Evolutionary conservation across 768 basidiomycete species (phyloP).

Genomic region (Panus rudis): DNA sequence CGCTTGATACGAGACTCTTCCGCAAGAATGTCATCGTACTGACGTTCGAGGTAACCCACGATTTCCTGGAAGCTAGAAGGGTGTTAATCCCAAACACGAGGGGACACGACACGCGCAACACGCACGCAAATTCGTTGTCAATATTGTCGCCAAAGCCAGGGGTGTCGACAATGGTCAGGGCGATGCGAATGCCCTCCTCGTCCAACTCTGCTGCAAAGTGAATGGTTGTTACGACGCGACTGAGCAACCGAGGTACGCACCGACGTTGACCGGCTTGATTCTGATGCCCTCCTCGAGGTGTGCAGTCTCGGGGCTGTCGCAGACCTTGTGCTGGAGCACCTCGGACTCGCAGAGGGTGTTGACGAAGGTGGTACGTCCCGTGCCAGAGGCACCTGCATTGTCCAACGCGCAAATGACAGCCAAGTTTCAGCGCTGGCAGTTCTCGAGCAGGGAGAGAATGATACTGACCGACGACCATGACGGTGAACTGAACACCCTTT

Average conservation of each 20-base stretch:
- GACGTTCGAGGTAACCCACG: constrained; percentile 91
- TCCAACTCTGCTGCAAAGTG: constrained; percentile 88
- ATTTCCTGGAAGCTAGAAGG: constrained; percentile 87
- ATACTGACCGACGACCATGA: constrained; percentile 93
- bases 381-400: constrained; percentile 86
- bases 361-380: constrained; percentile 96
- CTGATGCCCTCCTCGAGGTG: constrained; percentile 91
- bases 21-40: constrained; percentile 98
- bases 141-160: constrained; percentile 99
- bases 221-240: too few relatives aligned
- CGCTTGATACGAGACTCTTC: constrained; percentile 99
- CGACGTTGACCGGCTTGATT: constrained; percentile 93
- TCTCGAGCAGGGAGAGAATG: constrained; percentile 6
- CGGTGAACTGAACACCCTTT: constrained; percentile 97
- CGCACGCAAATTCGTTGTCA: constrained; percentile 97
- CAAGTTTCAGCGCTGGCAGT: constrained; percentile 1
- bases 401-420: constrained; percentile 6
- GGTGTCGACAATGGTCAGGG: constrained; percentile 96
- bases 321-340: constrained; percentile 82
- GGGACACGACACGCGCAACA: background rate
- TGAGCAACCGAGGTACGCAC: constrained; percentile 36
- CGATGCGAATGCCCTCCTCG: constrained; percentile 97
- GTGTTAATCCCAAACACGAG: constrained; percentile 1
- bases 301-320: constrained; percentile 78
- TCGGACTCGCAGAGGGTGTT: constrained; percentile 98